Evolutionary conservation across 345 rosid species (phyloP), one percentile per base, ranked within the genome.

Genomic region (Gossypium mustelinum): DNA sequence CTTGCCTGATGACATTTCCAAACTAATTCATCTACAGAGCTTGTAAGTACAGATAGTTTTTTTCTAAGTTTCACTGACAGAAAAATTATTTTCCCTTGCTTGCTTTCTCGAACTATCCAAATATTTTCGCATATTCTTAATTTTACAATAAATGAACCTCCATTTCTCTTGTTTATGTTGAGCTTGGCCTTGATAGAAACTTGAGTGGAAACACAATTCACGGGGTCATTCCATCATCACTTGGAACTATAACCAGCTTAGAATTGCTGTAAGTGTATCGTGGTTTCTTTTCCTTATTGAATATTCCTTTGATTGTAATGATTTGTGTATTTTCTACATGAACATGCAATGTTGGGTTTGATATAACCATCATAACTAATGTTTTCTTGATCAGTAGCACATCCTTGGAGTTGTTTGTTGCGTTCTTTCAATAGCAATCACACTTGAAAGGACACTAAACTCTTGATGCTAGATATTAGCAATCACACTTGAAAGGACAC

Each of bases 131-230:
- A 45, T 73, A 13, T 76, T 76, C 12, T 54, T 29, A 52, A 47
- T 44, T 45, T 65, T 68, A 54, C n/a, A 43, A 27, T 47, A 17
- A 54, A 25, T 50, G 43, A 68, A 50, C 17, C 8, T 24, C 14
- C 16, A 25, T 41, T 59, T 57, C 4, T 70, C 51, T 67, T 24
- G 41, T 34, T 51, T 77, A 39, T 72, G 13, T n/a, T 78, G 7
- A 62, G 44, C 62, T 74, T 79, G 54, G 18, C 57, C 59, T 68
- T 55, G 61, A 25, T 85, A 95, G 99, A 88, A 95, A 95, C 88
- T 79, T 95, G 82, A 95, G 99, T 59, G 83, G 84, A 72, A 95
- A 93, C 85, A 86, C 77, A 83, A 89, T 95, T 76, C 90, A 4
- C 52, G 98, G 99, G 79, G 71, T 84, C 48, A 84, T 95, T 72